A percentile compares a stretch with the other conserved stretches of the same genome.
Conservation (phyloP, 208 protist genomes). For the Tritrichomonas musculus region DNA sequence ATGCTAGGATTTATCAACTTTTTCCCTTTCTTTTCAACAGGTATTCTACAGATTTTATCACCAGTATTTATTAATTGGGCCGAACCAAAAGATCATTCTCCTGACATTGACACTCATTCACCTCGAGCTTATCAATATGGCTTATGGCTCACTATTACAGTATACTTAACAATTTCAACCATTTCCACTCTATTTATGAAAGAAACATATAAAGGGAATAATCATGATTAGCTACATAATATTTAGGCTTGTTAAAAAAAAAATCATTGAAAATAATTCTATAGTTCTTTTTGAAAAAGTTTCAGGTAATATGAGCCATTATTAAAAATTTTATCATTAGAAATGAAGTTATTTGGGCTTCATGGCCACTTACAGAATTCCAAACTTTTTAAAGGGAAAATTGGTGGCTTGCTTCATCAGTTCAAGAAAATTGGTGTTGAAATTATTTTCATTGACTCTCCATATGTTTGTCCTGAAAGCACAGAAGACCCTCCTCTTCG, state of each 20-base stretch:
- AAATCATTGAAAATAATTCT: too few species aligned
- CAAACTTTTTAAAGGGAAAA: not conserved
- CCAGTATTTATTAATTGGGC: not conserved
- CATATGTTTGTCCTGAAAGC: not conserved
- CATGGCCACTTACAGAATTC: not conserved
- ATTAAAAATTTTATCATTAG: not conserved
- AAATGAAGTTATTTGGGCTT: not conserved
- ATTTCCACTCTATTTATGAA: not conserved
- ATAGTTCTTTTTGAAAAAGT: too few species aligned
- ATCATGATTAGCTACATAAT: too few species aligned
- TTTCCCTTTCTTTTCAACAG: not conserved
- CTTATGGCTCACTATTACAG: not conserved
- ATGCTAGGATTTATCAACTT: not conserved
- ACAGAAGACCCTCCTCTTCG: not conserved
- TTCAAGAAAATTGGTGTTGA: conserved; percentile 11
- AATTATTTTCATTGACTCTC: not conserved
- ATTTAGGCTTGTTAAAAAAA: too few species aligned
- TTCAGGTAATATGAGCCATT: too few species aligned
- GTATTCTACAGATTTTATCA: not conserved
- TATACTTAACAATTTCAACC: not conserved
- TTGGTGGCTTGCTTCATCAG: not conserved
- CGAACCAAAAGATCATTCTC: not conserved
- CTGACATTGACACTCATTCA: not conserved
- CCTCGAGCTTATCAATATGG: not conserved
- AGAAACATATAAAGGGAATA: not conserved